phyloP scores from a whole-genome alignment of 2,329 filamentous ascomycete genomes.

The Diaporthe vaccinii region DNA sequence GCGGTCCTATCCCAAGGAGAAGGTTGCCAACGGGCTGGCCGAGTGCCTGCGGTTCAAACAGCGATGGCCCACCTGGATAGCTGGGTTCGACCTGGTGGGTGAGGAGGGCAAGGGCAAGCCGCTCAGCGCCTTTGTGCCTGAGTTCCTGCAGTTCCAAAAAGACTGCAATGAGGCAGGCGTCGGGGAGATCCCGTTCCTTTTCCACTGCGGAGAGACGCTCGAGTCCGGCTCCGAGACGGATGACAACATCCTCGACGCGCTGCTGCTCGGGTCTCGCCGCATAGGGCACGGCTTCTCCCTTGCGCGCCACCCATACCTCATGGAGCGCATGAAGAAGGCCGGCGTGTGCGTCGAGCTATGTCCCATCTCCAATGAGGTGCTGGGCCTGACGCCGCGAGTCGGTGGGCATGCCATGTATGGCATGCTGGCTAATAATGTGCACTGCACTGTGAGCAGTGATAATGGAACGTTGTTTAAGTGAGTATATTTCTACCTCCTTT shows the following conservation, averaged over 20 bases:
- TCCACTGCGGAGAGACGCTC: slow-evolving; percentile 74
- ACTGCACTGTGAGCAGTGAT: slow-evolving; percentile 81
- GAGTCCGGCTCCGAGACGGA: slow-evolving; percentile 75
- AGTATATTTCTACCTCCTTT: slow-evolving; percentile 41
- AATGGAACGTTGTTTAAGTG: slow-evolving; percentile 81
- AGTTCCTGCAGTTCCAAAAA: slow-evolving; percentile 63
- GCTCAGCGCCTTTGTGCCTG: slow-evolving; percentile 61
- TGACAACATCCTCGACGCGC: slow-evolving; percentile 77
- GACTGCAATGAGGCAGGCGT: slow-evolving; percentile 56
- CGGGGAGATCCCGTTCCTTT: slow-evolving; percentile 50
- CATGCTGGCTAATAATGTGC: slow-evolving; percentile 78
- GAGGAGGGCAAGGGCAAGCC: slow-evolving; percentile 69
- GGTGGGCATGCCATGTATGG: slow-evolving; percentile 77
- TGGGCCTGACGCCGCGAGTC: slow-evolving; percentile 76
- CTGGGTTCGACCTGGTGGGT: slow-evolving; percentile 71
- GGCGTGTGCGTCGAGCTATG: slow-evolving; percentile 81
- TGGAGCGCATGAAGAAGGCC: slow-evolving; percentile 73
- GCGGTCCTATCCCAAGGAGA: slow-evolving; percentile 62
- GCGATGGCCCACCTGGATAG: slow-evolving; percentile 65
- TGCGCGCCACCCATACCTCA: slow-evolving; percentile 74
- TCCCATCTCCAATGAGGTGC: slow-evolving; percentile 82
- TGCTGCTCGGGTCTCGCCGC: slow-evolving; percentile 75
- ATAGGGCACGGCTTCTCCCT: slow-evolving; percentile 82
- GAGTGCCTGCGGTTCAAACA: slow-evolving; percentile 69
- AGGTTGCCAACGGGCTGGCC: slow-evolving; percentile 62